Base-by-base conservation (phyloP, 495 filamentous ascomycete genomes). In the Penicillium angulare region DNA sequence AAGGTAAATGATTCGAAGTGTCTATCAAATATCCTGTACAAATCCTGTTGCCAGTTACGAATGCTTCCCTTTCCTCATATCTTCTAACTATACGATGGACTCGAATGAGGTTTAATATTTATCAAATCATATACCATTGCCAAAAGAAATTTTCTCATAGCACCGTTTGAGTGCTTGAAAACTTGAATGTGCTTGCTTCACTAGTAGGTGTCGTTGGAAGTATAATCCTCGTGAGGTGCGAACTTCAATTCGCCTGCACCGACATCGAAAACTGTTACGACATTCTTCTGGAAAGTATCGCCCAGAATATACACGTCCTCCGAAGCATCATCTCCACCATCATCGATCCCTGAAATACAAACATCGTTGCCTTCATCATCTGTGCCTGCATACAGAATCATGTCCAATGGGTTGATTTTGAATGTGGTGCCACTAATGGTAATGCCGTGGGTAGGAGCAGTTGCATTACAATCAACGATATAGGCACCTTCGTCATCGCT, bases 261-360 rank as follows among this genome's bases (percentile, higher is more conserved):
- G 22, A 68, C 56, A 41, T 75, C 68, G 32, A 71, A 68, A 1
- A 68, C 59, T 12, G 62, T 72, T 12, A 88, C 59, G 0, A 85
- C 83, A 56, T 80, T 85, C 63, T 82, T 85, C 70, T 86, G 69
- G 55, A 85, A 88, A 1, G 73, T 72, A 52, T 81, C 79, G 1
- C 85, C 85, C 16, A 89, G 52, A 18, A 88, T 81, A 47, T 47
- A 55, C 27, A 56, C 7, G 40, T 61, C 55, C 46, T 54, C 35
- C 15, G 50, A 33, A 6, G 18, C 26, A 50, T 68, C 76, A 8
- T 71, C 65, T 24, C 74, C 75, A 5, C 60, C 61, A 41, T 40
- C 36, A 21, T 12, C 16, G 23, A 49, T 72, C 7, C 70, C 68
- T 0, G 75, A 71, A 51, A 79, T 77, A 49, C 82, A 84, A 1